Percentiles rank a stretch among this genome's conserved stretches.
Evolutionary conservation across 1,139 yeast genomes (phyloP).

Genomic region (Candida anutae): DNA sequence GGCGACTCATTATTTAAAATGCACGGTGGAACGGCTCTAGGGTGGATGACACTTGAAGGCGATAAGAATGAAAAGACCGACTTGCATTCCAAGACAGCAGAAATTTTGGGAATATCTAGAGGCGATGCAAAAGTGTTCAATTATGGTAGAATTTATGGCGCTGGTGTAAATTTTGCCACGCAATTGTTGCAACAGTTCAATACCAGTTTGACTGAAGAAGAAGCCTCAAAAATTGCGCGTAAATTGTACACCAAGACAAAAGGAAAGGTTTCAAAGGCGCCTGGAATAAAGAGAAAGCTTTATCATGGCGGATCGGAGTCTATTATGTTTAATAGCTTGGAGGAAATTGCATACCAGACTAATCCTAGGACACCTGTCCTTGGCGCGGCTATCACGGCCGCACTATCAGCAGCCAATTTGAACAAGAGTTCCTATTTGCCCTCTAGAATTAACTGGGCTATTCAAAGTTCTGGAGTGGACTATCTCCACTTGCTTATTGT

Average conservation of each 20-base stretch:
- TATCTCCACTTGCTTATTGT: conserved; percentile 79
- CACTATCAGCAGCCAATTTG: conserved; percentile 61
- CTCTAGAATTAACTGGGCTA: conserved; percentile 94
- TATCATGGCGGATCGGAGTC: conserved; percentile 97
- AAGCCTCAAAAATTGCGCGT: conserved; percentile 63
- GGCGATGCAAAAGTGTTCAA: conserved; percentile 92
- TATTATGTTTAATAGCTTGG: conserved; percentile 80
- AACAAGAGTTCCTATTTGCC: conserved; percentile 66
- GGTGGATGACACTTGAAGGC: conserved; percentile 99
- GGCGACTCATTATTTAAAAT: conserved; percentile 86
- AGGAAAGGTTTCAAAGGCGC: conserved; percentile 43
- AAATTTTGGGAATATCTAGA: conserved; percentile 80
- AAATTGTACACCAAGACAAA: conserved; percentile 74
- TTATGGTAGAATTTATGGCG: conserved; percentile 96
- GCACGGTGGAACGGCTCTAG: conserved; percentile 95
- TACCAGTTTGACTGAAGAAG: conserved; percentile 55
- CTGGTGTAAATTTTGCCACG: conserved; percentile 87
- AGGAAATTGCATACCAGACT: conserved; percentile 78
- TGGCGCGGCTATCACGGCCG: conserved; percentile 90
- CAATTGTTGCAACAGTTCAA: conserved; percentile 77
- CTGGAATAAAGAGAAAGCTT: conserved; percentile 23
- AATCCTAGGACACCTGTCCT: conserved; percentile 84
- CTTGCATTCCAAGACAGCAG: conserved; percentile 89
- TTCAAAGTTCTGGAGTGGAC: conserved; percentile 97
- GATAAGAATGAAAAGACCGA: conserved; percentile 87